These are phyloP conservation scores for Salix koriyanagi DNA, from an alignment of 345 rosid species.

Conservation along the genomic window DNA sequence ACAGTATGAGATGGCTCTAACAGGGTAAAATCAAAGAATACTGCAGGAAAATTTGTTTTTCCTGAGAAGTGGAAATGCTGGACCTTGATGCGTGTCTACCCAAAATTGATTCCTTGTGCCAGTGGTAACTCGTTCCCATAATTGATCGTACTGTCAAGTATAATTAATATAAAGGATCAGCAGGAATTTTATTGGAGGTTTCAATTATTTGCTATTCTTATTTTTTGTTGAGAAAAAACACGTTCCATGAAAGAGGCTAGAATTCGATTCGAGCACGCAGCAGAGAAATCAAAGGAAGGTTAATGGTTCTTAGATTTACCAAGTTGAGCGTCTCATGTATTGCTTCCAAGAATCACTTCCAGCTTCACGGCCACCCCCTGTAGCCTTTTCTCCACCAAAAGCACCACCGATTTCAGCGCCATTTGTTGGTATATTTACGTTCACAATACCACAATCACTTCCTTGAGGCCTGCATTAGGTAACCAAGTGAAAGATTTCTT, in stretches of 20 bases:
- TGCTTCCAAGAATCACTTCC: slow-evolving; percentile 99
- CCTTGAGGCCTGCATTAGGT: slow-evolving; percentile 63
- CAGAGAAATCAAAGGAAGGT: neutral
- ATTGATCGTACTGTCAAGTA: slow-evolving; percentile 69
- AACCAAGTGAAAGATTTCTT: neutral
- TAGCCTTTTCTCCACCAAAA: slow-evolving; percentile 92
- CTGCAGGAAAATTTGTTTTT: neutral
- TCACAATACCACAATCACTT: slow-evolving; percentile 94
- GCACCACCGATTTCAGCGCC: slow-evolving; percentile 99
- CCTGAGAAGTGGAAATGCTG: neutral
- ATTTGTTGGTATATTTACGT: slow-evolving; percentile 95
- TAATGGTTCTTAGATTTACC: slow-evolving; percentile 39
- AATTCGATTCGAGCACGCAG: neutral
- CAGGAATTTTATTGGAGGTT: neutral
- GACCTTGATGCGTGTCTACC: slow-evolving; percentile 30
- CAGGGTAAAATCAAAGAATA: neutral
- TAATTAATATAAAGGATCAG: slow-evolving; percentile 2
- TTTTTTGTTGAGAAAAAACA: neutral
- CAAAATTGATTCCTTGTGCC: slow-evolving; percentile 96
- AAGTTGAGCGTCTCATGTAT: slow-evolving; percentile 94
- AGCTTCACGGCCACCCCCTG: slow-evolving; percentile 98
- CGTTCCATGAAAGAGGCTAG: neutral
- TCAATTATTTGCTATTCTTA: neutral
- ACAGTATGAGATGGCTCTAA: neutral
- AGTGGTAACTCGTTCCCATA: slow-evolving; percentile 88